These are phyloP conservation scores for Coffea eugenioides DNA, from an alignment of 257 asterid species.

Conservation along the genomic window DNA sequence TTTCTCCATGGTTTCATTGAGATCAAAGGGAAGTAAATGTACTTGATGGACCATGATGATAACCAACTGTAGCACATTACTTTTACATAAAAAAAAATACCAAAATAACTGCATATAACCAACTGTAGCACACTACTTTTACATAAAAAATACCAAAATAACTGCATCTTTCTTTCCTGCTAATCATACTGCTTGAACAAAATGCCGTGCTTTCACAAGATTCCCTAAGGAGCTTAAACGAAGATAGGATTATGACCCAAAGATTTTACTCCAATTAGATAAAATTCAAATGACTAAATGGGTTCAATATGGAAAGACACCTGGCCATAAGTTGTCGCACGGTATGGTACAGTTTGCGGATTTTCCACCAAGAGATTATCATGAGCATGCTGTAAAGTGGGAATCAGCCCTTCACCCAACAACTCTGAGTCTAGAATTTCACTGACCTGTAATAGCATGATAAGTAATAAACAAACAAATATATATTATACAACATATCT, in stretches of 20 bases:
- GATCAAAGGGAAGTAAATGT: too few species aligned
- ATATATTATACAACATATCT: background rate
- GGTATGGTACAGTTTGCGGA: conserved; percentile 80
- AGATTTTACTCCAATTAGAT: background rate
- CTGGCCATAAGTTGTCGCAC: conserved; percentile 88
- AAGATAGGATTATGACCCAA: background rate
- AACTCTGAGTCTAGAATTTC: conserved; percentile 95
- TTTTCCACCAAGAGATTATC: conserved; percentile 75
- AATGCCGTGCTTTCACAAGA: background rate
- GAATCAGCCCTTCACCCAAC: conserved; percentile 95
- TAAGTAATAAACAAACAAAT: background rate
- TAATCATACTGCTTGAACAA: too few species aligned
- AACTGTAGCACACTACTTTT: too few species aligned
- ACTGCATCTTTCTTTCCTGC: background rate
- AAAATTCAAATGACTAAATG: conserved; percentile 4
- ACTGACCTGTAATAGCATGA: conserved; percentile 61
- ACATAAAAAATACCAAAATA: background rate
- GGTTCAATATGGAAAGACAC: conserved; percentile 36
- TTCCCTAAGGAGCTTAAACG: background rate
- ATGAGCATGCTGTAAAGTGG: conserved; percentile 96
- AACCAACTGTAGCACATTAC: too few species aligned
- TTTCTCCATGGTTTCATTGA: too few species aligned
- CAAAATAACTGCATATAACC: too few species aligned
- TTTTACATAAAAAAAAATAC: too few species aligned
- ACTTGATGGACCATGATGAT: too few species aligned